phyloP scores from a whole-genome alignment of 768 basidiomycete genomes.

The Termitomyces sp. region DNA sequence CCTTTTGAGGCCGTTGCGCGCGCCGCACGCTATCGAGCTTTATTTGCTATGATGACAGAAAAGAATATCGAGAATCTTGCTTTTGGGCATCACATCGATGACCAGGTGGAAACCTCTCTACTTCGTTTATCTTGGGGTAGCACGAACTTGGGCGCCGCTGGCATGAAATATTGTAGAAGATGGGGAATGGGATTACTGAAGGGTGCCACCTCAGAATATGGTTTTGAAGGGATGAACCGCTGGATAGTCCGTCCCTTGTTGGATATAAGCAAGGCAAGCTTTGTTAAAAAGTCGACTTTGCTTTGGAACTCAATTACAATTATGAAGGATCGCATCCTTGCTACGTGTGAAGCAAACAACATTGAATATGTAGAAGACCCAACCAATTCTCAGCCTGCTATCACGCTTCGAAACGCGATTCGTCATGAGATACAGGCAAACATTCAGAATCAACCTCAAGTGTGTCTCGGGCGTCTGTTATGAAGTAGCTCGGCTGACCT shows the following conservation, averaged over 20 bases:
- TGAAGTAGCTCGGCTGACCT: not conserved
- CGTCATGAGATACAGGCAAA: conserved; percentile 38
- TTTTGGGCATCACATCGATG: conserved; percentile 76
- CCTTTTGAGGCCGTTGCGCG: conserved; percentile 56
- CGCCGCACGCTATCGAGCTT: conserved; percentile 45
- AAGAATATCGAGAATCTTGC: conserved; percentile 40
- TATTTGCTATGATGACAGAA: conserved; percentile 34
- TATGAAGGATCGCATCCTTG: conserved; percentile 70
- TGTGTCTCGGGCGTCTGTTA: conserved; percentile 9
- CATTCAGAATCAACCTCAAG: conserved; percentile 9
- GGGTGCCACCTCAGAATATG: conserved; percentile 30
- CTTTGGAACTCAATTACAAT: not conserved
- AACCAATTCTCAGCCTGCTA: conserved; percentile 69
- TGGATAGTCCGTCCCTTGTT: conserved; percentile 76
- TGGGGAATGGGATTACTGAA: conserved; percentile 69
- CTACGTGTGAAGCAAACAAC: conserved; percentile 62
- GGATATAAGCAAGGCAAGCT: conserved; percentile 56
- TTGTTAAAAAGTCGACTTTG: not conserved
- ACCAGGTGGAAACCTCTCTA: conserved; percentile 78
- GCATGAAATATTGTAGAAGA: conserved; percentile 62
- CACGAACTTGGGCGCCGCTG: conserved; percentile 50
- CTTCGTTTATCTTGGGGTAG: conserved; percentile 63
- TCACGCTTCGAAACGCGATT: conserved; percentile 71
- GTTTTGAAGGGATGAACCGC: conserved; percentile 50
- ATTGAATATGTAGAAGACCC: conserved; percentile 60